A percentile compares a stretch with the other conserved stretches of the same genome.
These are phyloP conservation scores for Arthrobotrys sphaeroides DNA, from an alignment of 2,329 filamentous ascomycete genomes.

Conservation along the genomic window DNA sequence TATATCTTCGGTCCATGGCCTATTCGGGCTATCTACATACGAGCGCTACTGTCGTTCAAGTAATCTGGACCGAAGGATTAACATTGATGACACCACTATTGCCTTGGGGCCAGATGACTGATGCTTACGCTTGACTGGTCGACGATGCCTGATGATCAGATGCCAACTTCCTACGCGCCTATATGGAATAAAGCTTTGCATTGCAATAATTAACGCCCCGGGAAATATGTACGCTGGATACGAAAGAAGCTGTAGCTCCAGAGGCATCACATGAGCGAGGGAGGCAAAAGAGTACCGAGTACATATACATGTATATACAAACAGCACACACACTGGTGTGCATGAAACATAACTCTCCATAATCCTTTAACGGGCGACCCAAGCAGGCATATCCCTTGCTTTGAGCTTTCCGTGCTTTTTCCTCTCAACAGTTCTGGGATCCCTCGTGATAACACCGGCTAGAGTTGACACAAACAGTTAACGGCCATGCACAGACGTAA, in stretches of 20 bases:
- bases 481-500: constrained; percentile 35
- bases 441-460: constrained; percentile 93
- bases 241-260: constrained; percentile 15
- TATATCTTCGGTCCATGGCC: constrained; percentile 38
- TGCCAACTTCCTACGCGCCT: constrained; percentile 7
- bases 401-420: constrained; percentile 98
- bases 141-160: constrained; percentile 26
- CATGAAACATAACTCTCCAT: constrained; percentile 7
- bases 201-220: neutral
- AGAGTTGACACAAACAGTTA: constrained; percentile 60
- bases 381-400: constrained; percentile 96
- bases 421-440: constrained; percentile 90
- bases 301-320: constrained; percentile 46
- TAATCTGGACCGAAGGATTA: constrained; percentile 47
- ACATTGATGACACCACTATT: constrained; percentile 49
- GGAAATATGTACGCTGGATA: constrained; percentile 23
- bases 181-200: neutral
- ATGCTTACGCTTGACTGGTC: constrained; percentile 20
- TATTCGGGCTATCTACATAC: constrained; percentile 44
- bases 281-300: constrained; percentile 34
- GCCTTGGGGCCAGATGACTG: constrained; percentile 28
- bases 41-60: constrained; percentile 42
- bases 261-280: constrained; percentile 39
- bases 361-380: constrained; percentile 76
- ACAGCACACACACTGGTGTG: constrained; percentile 14